Conservation (phyloP, 805 yeast genomes). For the Blastobotrys americana region DNA sequence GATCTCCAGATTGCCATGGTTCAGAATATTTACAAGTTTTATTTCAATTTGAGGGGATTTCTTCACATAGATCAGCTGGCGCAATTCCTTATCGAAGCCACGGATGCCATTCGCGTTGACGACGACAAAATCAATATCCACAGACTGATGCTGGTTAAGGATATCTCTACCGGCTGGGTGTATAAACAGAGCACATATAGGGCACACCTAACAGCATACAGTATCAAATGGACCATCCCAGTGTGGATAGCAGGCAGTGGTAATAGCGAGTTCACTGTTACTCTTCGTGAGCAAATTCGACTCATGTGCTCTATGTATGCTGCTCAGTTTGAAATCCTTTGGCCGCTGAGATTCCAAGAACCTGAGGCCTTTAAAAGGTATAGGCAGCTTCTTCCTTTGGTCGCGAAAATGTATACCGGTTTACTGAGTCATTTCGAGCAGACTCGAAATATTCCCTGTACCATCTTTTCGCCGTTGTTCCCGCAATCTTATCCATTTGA, state of each 20-base stretch:
- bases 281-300: slow-evolving; percentile 23
- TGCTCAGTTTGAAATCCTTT: slow-evolving; percentile 23
- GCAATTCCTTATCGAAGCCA: slow-evolving; percentile 38
- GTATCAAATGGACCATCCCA: slow-evolving; percentile 25
- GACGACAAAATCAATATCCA: slow-evolving; percentile 50
- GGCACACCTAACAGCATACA: slow-evolving; percentile 22
- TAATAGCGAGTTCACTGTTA: slow-evolving; percentile 15
- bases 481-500: slow-evolving; percentile 61
- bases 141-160: slow-evolving; percentile 54
- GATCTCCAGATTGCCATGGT: slow-evolving; percentile 47
- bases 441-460: slow-evolving; percentile 56
- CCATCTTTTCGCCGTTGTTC: slow-evolving; percentile 45
- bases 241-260: slow-evolving; percentile 17
- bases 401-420: slow-evolving; percentile 24
- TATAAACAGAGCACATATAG: slow-evolving; percentile 20
- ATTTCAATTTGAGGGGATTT: slow-evolving; percentile 37
- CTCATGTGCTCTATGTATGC: slow-evolving; percentile 25
- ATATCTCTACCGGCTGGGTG: slow-evolving; percentile 22
- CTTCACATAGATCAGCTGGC: slow-evolving; percentile 37
- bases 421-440: slow-evolving; percentile 25
- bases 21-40: slow-evolving; percentile 51
- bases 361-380: slow-evolving; percentile 23
- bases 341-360: slow-evolving; percentile 25
- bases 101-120: slow-evolving; percentile 49
- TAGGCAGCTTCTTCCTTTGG: slow-evolving; percentile 27